Percentiles rank a stretch among this genome's conserved stretches.
Evolutionary conservation across 768 basidiomycete species (phyloP).

Genomic region (Piloderma croceum): DNA sequence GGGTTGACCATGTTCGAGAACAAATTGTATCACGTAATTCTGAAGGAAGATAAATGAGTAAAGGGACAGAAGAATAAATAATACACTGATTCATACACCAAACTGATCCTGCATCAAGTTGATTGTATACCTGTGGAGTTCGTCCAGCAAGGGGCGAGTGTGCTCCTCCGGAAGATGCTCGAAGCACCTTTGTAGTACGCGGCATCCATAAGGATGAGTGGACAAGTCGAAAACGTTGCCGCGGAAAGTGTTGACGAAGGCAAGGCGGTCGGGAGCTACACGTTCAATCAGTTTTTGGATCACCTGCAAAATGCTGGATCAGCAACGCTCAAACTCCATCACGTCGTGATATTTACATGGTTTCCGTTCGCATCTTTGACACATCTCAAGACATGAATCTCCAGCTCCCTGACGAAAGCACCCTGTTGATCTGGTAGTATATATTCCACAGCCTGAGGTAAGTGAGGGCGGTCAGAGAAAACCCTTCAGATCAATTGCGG

Average conservation of each 20-base stretch:
- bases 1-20: slow-evolving; percentile 73
- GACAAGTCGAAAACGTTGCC: slow-evolving; percentile 78
- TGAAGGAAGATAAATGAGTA: slow-evolving; percentile 25
- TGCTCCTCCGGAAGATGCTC: slow-evolving; percentile 72
- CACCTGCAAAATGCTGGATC: slow-evolving; percentile 40
- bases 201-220: slow-evolving; percentile 89
- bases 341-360: slow-evolving; percentile 56
- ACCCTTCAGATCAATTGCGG: background rate
- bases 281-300: slow-evolving; percentile 86
- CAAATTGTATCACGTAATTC: slow-evolving; percentile 95
- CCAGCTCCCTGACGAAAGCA: slow-evolving; percentile 70
- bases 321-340: slow-evolving; percentile 6
- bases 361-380: slow-evolving; percentile 92
- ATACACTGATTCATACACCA: slow-evolving; percentile 57
- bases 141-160: slow-evolving; percentile 70
- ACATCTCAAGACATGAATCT: slow-evolving; percentile 74
- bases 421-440: slow-evolving; percentile 75
- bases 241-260: slow-evolving; percentile 69
- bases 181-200: slow-evolving; percentile 89
- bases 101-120: slow-evolving; percentile 87
- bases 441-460: slow-evolving; percentile 74
- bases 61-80: background rate
- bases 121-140: slow-evolving; percentile 66
- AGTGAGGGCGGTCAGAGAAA: slow-evolving; percentile 3
- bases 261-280: slow-evolving; percentile 68